A percentile compares a stretch with the other conserved stretches of the same genome.
Evolutionary conservation across 805 yeast species (phyloP).

Genomic region (Candida methanosorbosa): DNA sequence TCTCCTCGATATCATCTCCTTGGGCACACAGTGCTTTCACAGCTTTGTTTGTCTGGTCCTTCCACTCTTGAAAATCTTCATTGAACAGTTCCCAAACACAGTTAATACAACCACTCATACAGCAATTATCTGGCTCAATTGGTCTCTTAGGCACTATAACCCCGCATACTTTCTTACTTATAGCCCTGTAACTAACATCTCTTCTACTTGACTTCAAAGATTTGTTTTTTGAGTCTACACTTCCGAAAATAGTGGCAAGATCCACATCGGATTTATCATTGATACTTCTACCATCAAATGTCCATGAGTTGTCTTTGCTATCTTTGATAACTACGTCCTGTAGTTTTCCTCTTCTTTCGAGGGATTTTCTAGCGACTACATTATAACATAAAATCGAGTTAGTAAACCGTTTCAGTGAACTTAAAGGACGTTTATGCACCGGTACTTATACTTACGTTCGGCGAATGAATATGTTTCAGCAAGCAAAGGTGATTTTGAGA

Average conservation of each 20-base stretch:
- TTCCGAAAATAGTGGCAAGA: conserved; percentile 21
- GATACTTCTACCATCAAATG: conserved; percentile 18
- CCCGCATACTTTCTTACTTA: conserved; percentile 43
- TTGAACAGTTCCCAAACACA: conserved; percentile 94
- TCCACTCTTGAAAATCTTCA: conserved; percentile 86
- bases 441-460: too few relatives aligned
- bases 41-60: conserved; percentile 48
- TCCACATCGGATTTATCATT: conserved; percentile 10
- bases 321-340: too few relatives aligned
- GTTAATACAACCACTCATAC: conserved; percentile 95
- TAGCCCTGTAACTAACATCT: conserved; percentile 26
- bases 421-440: too few relatives aligned
- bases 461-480: too few relatives aligned
- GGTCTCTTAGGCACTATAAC: conserved; percentile 78
- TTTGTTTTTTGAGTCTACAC: conserved; percentile 19
- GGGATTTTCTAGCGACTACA: too few relatives aligned
- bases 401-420: too few relatives aligned
- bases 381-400: too few relatives aligned
- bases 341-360: too few relatives aligned
- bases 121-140: conserved; percentile 87
- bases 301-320: neutral
- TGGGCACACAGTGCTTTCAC: conserved; percentile 28
- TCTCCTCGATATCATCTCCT: conserved; percentile 35
- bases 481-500: too few relatives aligned
- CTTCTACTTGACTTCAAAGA: conserved; percentile 24